Evolutionary conservation across 441 rosid genomes (phyloP).

Genomic region (Populus hybrid): DNA sequence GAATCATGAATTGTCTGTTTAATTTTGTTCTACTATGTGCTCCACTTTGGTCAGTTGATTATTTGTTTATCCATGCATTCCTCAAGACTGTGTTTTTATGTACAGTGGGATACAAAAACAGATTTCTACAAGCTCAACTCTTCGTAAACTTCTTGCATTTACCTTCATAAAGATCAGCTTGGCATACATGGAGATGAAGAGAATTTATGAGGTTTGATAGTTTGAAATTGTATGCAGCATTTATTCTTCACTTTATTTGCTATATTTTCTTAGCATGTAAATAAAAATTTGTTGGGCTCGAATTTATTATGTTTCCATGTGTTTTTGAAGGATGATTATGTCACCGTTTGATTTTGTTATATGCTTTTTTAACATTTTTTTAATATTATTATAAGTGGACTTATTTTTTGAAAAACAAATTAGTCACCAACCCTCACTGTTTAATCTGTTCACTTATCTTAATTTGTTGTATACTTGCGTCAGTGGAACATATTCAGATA

Average conservation of each 20-base stretch:
- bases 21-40: background rate
- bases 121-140: constrained; percentile 61
- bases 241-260: background rate
- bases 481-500: background rate
- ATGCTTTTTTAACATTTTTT: background rate
- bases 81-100: constrained; percentile 15
- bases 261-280: background rate
- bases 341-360: background rate
- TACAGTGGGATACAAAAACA: constrained; percentile 89
- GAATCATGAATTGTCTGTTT: constrained; percentile 5
- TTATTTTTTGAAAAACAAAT: too few species aligned
- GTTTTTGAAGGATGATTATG: background rate
- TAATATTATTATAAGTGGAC: background rate
- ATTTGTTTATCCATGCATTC: constrained; percentile 2
- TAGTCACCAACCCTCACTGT: background rate
- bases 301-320: background rate
- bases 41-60: background rate
- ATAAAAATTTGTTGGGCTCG: background rate
- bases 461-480: background rate
- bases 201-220: constrained; percentile 66
- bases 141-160: constrained; percentile 63
- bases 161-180: constrained; percentile 67
- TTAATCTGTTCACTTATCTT: background rate
- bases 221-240: constrained; percentile 7
- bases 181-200: constrained; percentile 60